Conservation (phyloP, 371 early-diverging fungal species). For the Circinella minor region DNA sequence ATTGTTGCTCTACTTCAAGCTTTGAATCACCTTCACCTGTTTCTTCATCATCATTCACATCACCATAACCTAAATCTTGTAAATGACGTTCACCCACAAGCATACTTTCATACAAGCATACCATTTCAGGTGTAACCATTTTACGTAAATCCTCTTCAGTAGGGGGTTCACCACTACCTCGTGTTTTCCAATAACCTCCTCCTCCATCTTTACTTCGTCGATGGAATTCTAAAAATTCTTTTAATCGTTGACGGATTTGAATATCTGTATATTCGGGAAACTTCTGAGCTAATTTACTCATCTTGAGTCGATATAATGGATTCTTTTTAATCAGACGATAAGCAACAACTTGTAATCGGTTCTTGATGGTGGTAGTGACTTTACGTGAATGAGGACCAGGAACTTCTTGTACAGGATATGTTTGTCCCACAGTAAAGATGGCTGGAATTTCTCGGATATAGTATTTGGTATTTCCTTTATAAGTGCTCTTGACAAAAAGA, state of each 20-base stretch:
- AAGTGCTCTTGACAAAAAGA: conserved; percentile 78
- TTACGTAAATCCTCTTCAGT: conserved; percentile 95
- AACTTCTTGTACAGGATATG: conserved; percentile 95
- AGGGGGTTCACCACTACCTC: conserved; percentile 80
- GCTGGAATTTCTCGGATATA: conserved; percentile 87
- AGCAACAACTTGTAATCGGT: conserved; percentile 91
- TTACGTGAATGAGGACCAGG: conserved; percentile 98
- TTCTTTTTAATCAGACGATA: conserved; percentile 87
- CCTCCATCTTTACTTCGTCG: conserved; percentile 81
- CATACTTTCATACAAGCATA: conserved; percentile 98
- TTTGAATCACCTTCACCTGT: conserved; percentile 78
- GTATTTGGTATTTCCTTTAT: conserved; percentile 77
- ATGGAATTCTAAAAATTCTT: conserved; percentile 97
- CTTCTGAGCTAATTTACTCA: conserved; percentile 73
- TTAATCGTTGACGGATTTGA: conserved; percentile 85
- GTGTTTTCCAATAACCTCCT: conserved; percentile 93
- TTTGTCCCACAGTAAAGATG: conserved; percentile 96
- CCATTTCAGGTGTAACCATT: conserved; percentile 98
- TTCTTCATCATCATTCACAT: conserved; percentile 62
- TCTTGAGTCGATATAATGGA: conserved; percentile 74
- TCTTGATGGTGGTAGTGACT: conserved; percentile 92
- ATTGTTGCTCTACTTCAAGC: conserved; percentile 87
- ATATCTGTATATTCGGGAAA: conserved; percentile 88
- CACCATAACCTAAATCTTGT: conserved; percentile 91
- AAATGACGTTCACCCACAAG: conserved; percentile 95